A percentile compares a stretch with the other conserved stretches of the same genome.
These are phyloP conservation scores for Geosmithia flava DNA, from an alignment of 2,329 filamentous ascomycete species.

Conservation along the genomic window DNA sequence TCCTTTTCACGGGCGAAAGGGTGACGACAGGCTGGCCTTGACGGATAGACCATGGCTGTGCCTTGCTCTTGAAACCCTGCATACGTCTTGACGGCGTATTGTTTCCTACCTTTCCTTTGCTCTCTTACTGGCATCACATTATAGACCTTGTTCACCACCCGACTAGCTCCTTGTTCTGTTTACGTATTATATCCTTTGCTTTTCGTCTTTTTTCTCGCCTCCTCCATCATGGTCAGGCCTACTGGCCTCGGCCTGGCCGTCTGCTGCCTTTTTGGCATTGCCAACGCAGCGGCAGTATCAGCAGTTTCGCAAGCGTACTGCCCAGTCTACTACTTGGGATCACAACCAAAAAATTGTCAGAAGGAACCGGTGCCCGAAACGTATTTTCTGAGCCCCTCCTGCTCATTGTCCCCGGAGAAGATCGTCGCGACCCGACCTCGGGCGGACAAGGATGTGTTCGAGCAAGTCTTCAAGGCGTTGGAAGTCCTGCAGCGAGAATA, in stretches of 20 bases:
- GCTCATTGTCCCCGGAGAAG: neutral
- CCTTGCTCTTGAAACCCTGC: neutral
- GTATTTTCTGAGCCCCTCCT: neutral
- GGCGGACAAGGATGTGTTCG: conserved; percentile 16
- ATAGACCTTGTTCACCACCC: neutral
- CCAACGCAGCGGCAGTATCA: neutral
- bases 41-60: neutral
- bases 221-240: neutral
- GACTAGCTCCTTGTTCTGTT: neutral
- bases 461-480: conserved; percentile 50
- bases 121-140: neutral
- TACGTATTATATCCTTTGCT: too few relatives aligned
- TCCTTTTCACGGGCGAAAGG: neutral
- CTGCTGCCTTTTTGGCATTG: neutral
- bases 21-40: too few relatives aligned
- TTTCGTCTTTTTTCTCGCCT: neutral
- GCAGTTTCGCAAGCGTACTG: neutral
- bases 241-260: neutral
- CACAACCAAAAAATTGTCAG: neutral
- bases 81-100: neutral
- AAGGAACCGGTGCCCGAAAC: conserved; percentile 1
- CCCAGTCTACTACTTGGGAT: conserved; percentile 1
- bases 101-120: neutral
- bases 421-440: neutral
- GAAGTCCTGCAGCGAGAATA: conserved; percentile 66